These are phyloP conservation scores for Avicennia marina DNA, from an alignment of 257 asterid species.

Conservation along the genomic window DNA sequence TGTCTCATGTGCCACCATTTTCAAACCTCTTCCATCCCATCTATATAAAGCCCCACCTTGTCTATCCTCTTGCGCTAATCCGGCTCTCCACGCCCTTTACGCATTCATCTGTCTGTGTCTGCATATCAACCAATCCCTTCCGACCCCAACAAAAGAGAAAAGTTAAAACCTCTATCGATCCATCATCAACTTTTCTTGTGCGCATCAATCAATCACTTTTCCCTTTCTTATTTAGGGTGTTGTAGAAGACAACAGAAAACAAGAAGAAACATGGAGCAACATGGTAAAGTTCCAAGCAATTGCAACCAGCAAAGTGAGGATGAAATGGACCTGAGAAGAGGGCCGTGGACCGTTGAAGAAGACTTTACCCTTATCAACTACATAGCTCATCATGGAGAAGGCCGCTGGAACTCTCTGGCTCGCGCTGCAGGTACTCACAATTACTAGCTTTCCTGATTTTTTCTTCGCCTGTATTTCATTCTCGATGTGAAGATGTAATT, in stretches of 20 bases:
- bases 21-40: too few relatives aligned
- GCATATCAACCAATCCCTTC: not conserved
- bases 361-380: too few relatives aligned
- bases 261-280: not conserved
- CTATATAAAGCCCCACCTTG: slow-evolving; percentile 54
- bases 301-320: slow-evolving; percentile 23
- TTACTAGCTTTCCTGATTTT: not conserved
- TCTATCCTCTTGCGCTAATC: too few relatives aligned
- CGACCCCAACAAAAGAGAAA: too few relatives aligned
- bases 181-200: too few relatives aligned
- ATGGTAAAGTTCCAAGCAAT: slow-evolving; percentile 8
- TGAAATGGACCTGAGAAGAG: slow-evolving; percentile 61
- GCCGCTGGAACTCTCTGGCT: slow-evolving; percentile 92
- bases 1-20: too few relatives aligned
- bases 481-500: too few relatives aligned
- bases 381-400: slow-evolving; percentile 82
- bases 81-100: slow-evolving; percentile 7
- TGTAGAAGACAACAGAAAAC: not conserved
- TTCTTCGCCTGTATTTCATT: not conserved
- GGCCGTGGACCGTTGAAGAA: slow-evolving; percentile 90
- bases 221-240: not conserved
- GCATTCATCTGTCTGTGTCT: not conserved
- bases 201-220: too few relatives aligned
- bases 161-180: too few relatives aligned
- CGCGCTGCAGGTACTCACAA: slow-evolving; percentile 50